Evolutionary conservation across 2,329 filamentous ascomycete genomes (phyloP).

Genomic region (Dactylonectria estremocensis): DNA sequence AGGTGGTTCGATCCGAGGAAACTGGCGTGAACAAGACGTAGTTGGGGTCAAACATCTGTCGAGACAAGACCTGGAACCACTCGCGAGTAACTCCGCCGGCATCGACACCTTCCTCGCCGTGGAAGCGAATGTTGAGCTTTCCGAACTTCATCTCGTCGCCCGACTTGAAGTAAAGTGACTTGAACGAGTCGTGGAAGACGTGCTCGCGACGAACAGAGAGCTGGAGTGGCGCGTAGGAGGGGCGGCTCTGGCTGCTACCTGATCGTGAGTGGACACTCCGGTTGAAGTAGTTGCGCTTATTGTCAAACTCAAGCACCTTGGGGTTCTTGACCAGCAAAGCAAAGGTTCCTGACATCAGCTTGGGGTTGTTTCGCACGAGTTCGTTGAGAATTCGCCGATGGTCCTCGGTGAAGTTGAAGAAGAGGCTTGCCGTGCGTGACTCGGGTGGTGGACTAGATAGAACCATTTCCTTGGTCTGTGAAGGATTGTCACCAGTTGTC

Average conservation of each 20-base stretch:
- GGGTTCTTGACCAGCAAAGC: slow-evolving; percentile 97
- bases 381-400: slow-evolving; percentile 98
- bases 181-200: slow-evolving; percentile 98
- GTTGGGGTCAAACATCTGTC: slow-evolving; percentile 99
- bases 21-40: slow-evolving; percentile 97
- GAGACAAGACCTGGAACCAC: slow-evolving; percentile 98
- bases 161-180: slow-evolving; percentile 96
- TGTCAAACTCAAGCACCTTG: slow-evolving; percentile 98
- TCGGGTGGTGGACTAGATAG: slow-evolving; percentile 83
- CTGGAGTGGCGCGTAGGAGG: slow-evolving; percentile 81
- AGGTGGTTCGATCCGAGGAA: slow-evolving; percentile 96
- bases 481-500: slow-evolving; percentile 78
- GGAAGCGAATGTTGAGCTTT: slow-evolving; percentile 97
- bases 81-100: slow-evolving; percentile 97
- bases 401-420: slow-evolving; percentile 98
- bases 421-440: slow-evolving; percentile 86
- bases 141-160: slow-evolving; percentile 99
- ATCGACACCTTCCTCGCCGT: slow-evolving; percentile 97
- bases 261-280: slow-evolving; percentile 85
- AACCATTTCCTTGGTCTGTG: slow-evolving; percentile 76
- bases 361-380: slow-evolving; percentile 95
- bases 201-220: slow-evolving; percentile 92
- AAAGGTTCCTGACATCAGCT: slow-evolving; percentile 98
- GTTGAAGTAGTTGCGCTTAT: slow-evolving; percentile 99
- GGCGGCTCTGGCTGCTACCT: slow-evolving; percentile 78